Evolutionary conservation across 495 filamentous ascomycete species (phyloP).

Genomic region (Penicillium argentinense): DNA sequence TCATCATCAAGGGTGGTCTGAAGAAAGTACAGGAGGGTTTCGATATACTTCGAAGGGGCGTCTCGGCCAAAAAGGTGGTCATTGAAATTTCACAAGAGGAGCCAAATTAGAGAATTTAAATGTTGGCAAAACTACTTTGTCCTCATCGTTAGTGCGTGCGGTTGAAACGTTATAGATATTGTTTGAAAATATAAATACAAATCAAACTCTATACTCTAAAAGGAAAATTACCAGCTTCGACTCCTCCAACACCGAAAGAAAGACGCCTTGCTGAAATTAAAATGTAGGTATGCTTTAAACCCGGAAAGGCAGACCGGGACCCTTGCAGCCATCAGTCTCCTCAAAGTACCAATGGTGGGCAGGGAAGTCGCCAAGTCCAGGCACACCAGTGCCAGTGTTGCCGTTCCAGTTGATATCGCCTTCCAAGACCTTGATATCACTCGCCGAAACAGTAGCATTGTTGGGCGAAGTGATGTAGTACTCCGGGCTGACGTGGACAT

Average conservation of each 20-base stretch:
- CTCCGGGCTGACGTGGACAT: constrained; percentile 63
- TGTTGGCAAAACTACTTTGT: no score
- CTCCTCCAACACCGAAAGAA: no score
- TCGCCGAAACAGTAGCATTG: constrained; percentile 30
- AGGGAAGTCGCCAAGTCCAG: constrained; percentile 12
- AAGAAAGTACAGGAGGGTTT: constrained; percentile 41
- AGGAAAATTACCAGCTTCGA: neutral
- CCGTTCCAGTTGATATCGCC: constrained; percentile 38
- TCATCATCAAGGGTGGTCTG: constrained; percentile 37
- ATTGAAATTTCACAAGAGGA: constrained; percentile 21
- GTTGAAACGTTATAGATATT: no score
- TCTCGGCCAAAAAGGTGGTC: constrained; percentile 47
- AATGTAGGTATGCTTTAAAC: no score
- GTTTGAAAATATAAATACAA: no score
- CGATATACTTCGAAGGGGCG: constrained; percentile 33
- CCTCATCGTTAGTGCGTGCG: neutral
- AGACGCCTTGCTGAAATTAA: neutral
- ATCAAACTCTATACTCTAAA: neutral
- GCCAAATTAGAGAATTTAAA: no score
- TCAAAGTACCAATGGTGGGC: constrained; percentile 53
- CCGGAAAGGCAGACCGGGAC: constrained; percentile 23
- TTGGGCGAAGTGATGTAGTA: constrained; percentile 51
- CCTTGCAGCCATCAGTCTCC: constrained; percentile 25
- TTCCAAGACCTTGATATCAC: constrained; percentile 32
- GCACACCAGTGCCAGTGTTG: constrained; percentile 40